Evolutionary conservation across 2,329 filamentous ascomycete genomes (phyloP), one percentile per base, ranked within the genome.

Genomic region (Apiospora phragmitis): DNA sequence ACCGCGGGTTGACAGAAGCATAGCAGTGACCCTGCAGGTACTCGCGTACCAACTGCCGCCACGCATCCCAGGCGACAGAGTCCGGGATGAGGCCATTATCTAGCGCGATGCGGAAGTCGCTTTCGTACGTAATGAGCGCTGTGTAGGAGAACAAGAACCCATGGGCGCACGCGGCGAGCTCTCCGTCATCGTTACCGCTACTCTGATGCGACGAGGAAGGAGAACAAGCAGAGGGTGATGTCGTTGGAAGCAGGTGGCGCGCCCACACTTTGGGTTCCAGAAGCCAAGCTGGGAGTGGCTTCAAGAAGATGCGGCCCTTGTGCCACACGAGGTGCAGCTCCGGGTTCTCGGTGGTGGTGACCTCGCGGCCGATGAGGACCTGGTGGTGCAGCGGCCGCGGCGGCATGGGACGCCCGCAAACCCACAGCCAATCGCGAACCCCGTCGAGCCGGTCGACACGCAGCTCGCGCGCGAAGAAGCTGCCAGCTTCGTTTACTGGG

Each of bases 321-420:
- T 78, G 76, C 82, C 82, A 84, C 41, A 84, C 74, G 59, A 83
- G 79, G 67, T 84, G 82, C 32, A 84, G 75, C 35, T 82, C 79
- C 12, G 81, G 74, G 18, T 76, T 77, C 68, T 84, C 82, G 24
- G 80, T 82, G 67, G 83, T 73, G 45, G 76, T 70, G 47, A 83
- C 80, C 1, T 81, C 77, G 55, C 81, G 76, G 0, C 71, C 74
- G 41, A 80, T 72, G 21, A 81, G 72, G 11, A 77, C 68, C 68
- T 83, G 81, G 65, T 83, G 75, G 70, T 83, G 81, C 24, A 83
- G 74, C 29, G 80, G 79, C 4, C 78, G 78, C n/a, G 81, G 81
- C 18, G 81, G 81, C 79, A 79, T 79, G 16, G 79, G 78, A 11
- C 77, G 77, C 9, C 79, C 80, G 69, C 70, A 78, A 32, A 76